These are phyloP conservation scores for Amorphotheca resinae DNA, from an alignment of 495 filamentous ascomycete species.

Conservation along the genomic window DNA sequence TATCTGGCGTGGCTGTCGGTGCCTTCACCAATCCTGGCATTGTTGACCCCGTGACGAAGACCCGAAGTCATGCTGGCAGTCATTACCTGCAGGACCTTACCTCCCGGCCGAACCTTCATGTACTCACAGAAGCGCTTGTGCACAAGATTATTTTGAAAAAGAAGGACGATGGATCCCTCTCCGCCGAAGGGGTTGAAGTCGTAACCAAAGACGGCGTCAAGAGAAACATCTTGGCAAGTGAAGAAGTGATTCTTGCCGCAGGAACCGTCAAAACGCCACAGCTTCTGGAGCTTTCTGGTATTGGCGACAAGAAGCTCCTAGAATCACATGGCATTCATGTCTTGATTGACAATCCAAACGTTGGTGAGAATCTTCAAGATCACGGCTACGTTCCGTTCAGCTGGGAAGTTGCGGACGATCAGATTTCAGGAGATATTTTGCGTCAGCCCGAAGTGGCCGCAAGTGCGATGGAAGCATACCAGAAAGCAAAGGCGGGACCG, in stretches of 20 bases:
- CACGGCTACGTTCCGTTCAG: constrained; percentile 32
- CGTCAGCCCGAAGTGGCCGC: not conserved
- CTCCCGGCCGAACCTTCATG: constrained; percentile 29
- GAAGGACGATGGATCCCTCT: not conserved
- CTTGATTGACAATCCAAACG: constrained; percentile 41
- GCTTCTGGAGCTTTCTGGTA: constrained; percentile 49
- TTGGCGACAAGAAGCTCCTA: constrained; percentile 39
- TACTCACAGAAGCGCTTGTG: constrained; percentile 33
- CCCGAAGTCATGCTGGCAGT: constrained; percentile 26
- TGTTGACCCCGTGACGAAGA: constrained; percentile 29
- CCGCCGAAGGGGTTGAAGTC: not conserved
- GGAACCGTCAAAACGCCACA: constrained; percentile 50
- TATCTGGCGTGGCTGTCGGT: constrained; percentile 28
- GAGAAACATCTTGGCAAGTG: constrained; percentile 31
- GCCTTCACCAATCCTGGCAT: constrained; percentile 32
- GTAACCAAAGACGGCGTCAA: constrained; percentile 1
- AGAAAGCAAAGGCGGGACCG: not conserved
- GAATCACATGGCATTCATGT: constrained; percentile 34
- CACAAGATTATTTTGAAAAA: constrained; percentile 31
- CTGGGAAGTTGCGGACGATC: constrained; percentile 27
- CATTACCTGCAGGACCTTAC: constrained; percentile 27
- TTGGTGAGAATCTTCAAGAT: constrained; percentile 53
- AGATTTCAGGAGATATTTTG: not conserved
- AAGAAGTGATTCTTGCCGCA: constrained; percentile 53
- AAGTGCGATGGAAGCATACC: not conserved